These are phyloP conservation scores for Beauveria varroae DNA, from an alignment of 2,329 filamentous ascomycete genomes.

Conservation along the genomic window DNA sequence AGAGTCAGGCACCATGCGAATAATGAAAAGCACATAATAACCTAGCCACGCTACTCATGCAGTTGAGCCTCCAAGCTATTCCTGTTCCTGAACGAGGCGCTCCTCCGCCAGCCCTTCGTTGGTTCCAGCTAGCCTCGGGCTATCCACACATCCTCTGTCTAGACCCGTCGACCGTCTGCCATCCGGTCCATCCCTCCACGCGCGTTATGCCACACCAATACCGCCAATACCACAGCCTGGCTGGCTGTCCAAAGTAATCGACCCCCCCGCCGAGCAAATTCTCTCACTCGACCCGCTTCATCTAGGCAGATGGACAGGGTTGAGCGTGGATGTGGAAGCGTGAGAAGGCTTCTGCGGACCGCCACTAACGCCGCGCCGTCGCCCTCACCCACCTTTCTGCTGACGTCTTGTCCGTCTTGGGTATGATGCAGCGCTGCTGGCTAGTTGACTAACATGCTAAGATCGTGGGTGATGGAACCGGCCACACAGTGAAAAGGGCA, in stretches of 20 bases:
- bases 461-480: background rate
- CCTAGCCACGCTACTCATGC: background rate
- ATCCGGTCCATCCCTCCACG: background rate
- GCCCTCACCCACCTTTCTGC: background rate
- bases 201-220: background rate
- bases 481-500: conserved; percentile 2
- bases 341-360: background rate
- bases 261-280: background rate
- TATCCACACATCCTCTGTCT: conserved; percentile 8
- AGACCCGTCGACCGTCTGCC: background rate
- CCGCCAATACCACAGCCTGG: background rate
- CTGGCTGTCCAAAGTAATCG: background rate
- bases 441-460: background rate
- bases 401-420: background rate
- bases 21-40: background rate
- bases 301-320: conserved; percentile 1
- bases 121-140: background rate
- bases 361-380: background rate
- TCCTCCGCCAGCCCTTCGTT: background rate
- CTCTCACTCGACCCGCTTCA: conserved; percentile 2
- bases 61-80: conserved; percentile 4
- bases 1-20: background rate
- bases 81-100: conserved; percentile 11
- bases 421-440: background rate
- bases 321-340: background rate